Evolutionary conservation across 2,329 filamentous ascomycete species (phyloP).

Genomic region (Colletotrichum endophyticum): DNA sequence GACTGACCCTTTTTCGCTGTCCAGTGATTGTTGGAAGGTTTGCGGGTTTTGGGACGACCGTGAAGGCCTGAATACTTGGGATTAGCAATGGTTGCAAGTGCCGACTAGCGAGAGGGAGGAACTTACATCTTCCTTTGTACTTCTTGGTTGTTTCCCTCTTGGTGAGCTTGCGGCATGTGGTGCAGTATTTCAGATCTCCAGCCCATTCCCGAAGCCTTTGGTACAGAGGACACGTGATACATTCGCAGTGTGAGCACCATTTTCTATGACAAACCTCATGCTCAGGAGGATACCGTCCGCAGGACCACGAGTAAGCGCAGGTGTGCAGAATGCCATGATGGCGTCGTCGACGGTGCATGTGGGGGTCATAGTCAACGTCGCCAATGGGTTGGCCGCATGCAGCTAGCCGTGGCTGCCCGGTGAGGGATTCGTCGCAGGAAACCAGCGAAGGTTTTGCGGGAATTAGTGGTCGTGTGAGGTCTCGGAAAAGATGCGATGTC

Average conservation of each 20-base stretch:
- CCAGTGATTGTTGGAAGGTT: not conserved
- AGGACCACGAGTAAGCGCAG: no score
- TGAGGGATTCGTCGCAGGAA: not conserved
- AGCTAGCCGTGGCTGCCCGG: not conserved
- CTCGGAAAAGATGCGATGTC: not conserved
- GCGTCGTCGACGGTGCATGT: not conserved
- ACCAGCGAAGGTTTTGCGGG: not conserved
- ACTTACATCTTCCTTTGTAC: constrained; percentile 6
- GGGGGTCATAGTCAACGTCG: not conserved
- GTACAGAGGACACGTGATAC: not conserved
- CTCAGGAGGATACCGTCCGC: not conserved
- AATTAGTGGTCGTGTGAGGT: not conserved
- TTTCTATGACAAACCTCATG: not conserved
- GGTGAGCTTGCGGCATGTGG: not conserved
- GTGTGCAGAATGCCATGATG: not conserved
- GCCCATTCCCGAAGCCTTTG: not conserved
- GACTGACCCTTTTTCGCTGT: not conserved
- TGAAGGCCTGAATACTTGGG: not conserved
- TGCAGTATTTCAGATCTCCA: not conserved
- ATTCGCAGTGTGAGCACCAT: constrained; percentile 1
- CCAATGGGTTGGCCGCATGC: not conserved
- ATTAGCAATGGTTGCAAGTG: not conserved
- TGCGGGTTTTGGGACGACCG: not conserved
- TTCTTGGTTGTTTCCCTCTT: not conserved
- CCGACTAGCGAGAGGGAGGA: fast-evolving